Base-by-base conservation (phyloP, 2,329 filamentous ascomycete species). In the Orbilia javanica region DNA sequence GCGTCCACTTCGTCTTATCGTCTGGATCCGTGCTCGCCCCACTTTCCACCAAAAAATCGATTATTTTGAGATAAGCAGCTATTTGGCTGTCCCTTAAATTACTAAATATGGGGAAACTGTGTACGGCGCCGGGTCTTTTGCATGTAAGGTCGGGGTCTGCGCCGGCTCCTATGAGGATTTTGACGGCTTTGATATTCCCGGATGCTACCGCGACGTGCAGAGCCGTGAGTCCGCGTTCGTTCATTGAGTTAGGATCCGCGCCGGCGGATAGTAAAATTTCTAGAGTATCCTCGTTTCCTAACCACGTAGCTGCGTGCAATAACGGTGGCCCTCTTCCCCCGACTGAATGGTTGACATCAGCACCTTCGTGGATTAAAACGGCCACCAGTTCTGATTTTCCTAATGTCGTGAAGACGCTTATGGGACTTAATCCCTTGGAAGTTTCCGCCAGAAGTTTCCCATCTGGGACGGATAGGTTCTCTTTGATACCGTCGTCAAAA, bases 171-270 rank as follows among this genome's bases (percentile, higher is more conserved):
- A 81, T 34, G 4, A 82, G 46, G 15, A 79, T 48, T 39, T 79
- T 67, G 46, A 80, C 65, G 10, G 65, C 80, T 3, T 64, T 69
- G 2, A 81, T n/a, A 39, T 80, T 79, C 4, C 80, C 80, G 7
- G 77, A 63, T 1, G 74, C 64, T 1, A 52, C 65, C 6, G 80
- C 80, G 18, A 78, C 66, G 52, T 81, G 72, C 3, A 81, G 55
- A 13, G 80, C 72, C 0, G 80, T 79, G n/a, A 75, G 53, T 15
- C 73, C 80, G n/a, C 27, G 81, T 13, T 82, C 82, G 72, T 84
- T 84, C 50, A 82, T 82, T 39, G 82, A 82, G 68, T 85, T 84
- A n/a, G 84, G 82, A 67, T 84, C 82, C 2, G 85, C 84, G 13
- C 83, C 83, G 5, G 82, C 79, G 11, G 83, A 80, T 3, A 86